Percentiles rank a stretch among this genome's conserved stretches.
Evolutionary conservation across 768 basidiomycete genomes (phyloP).

Genomic region (Aureoboletus auriporus): DNA sequence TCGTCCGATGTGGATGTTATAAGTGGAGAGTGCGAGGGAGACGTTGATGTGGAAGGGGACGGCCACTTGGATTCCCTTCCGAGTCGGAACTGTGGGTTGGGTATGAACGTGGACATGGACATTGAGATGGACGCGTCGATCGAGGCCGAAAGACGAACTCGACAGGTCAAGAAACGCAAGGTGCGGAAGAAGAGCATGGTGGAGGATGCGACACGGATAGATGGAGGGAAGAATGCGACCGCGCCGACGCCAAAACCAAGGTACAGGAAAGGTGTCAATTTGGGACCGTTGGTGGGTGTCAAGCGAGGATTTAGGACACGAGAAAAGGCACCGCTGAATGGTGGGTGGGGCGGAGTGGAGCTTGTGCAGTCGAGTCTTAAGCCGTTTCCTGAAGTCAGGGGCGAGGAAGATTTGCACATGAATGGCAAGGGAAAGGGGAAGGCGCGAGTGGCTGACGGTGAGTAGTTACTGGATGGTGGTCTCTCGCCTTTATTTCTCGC

Average conservation of each 20-base stretch:
- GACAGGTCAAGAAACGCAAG: constrained; percentile 19
- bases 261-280: constrained; percentile 31
- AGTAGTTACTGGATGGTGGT: constrained; percentile 6
- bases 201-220: constrained; percentile 28
- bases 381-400: constrained; percentile 12
- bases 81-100: constrained; percentile 15
- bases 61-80: constrained; percentile 1
- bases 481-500: too few species aligned
- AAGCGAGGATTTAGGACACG: constrained; percentile 60
- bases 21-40: constrained; percentile 14
- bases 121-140: constrained; percentile 15
- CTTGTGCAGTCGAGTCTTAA: constrained; percentile 36
- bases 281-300: constrained; percentile 62
- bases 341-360: constrained; percentile 64
- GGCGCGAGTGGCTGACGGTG: constrained; percentile 18
- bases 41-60: constrained; percentile 26
- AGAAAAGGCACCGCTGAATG: constrained; percentile 51
- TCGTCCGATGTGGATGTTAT: constrained; percentile 10
- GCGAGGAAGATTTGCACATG: constrained; percentile 5
- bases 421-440: constrained; percentile 17
- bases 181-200: constrained; percentile 13
- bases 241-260: constrained; percentile 1
- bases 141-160: constrained; percentile 2
- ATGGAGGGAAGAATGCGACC: not conserved
- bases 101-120: constrained; percentile 24